Percentiles rank a stretch among this genome's conserved stretches.
phyloP scores from a whole-genome alignment of 495 filamentous ascomycete species.

The Arthonia radiata region DNA sequence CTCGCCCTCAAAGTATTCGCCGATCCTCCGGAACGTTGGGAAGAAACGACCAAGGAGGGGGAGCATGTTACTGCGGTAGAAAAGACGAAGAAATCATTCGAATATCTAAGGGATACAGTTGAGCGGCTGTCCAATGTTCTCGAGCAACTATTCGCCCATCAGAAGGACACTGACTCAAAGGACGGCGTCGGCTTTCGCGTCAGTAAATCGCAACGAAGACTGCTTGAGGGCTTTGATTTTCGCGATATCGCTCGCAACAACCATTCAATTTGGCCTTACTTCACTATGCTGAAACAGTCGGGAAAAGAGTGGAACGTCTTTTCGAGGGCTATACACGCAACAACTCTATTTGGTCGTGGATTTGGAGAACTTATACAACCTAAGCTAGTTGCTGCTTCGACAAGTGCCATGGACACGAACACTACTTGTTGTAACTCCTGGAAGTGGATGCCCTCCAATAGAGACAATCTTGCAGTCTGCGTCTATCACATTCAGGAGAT shows the following conservation, averaged over 20 bases:
- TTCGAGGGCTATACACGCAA: conserved; percentile 10
- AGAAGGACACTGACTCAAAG: conserved; percentile 2
- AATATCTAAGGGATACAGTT: conserved; percentile 8
- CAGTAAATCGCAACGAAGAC: conserved; percentile 4
- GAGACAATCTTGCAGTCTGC: conserved; percentile 11
- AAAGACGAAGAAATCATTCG: conserved; percentile 3
- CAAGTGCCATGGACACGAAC: too few species aligned
- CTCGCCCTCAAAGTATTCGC: conserved; percentile 7
- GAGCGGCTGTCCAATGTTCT: conserved; percentile 8
- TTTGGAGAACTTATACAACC: conserved; percentile 15
- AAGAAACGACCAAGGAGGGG: too few species aligned
- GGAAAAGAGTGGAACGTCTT: conserved; percentile 16
- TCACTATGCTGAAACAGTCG: conserved; percentile 6
- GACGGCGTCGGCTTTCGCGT: conserved; percentile 2
- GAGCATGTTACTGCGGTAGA: conserved; percentile 1
- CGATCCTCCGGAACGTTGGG: too few species aligned
- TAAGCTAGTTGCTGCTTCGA: too few species aligned
- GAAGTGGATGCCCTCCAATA: conserved; percentile 7
- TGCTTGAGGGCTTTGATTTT: conserved; percentile 16
- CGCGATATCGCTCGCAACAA: conserved; percentile 9
- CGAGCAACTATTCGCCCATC: conserved; percentile 13
- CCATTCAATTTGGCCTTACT: conserved; percentile 9
- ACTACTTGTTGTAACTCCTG: conserved; percentile 5
- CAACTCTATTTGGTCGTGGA: conserved; percentile 14
- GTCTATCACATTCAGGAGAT: conserved; percentile 8